Conservation (phyloP, 106 monocot genomes). For the Narthecium ossifragum region DNA sequence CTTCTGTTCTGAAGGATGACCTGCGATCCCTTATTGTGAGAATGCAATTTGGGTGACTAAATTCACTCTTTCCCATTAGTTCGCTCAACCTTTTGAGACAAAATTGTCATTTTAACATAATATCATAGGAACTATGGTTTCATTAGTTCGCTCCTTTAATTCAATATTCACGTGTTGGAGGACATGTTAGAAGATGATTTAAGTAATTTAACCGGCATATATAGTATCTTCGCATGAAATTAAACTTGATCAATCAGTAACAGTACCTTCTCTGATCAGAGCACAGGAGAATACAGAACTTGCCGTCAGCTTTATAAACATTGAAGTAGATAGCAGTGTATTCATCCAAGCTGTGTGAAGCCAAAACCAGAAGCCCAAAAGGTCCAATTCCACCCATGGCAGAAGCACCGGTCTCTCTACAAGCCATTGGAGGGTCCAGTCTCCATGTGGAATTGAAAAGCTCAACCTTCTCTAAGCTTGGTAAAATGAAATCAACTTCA, state of each 20-base stretch:
- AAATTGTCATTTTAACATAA: too few relatives aligned
- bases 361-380: conserved; percentile 48
- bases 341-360: conserved; percentile 36
- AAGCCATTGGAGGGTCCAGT: conserved; percentile 25
- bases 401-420: conserved; percentile 16
- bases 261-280: conserved; percentile 38
- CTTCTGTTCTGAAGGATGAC: conserved; percentile 37
- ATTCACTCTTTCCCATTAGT: too few relatives aligned
- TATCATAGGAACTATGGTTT: too few relatives aligned
- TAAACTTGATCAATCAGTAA: too few relatives aligned
- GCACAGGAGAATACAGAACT: conserved; percentile 34
- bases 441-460: conserved; percentile 22
- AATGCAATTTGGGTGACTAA: too few relatives aligned
- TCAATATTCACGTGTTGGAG: too few relatives aligned
- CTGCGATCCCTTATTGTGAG: too few relatives aligned
- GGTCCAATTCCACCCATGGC: conserved; percentile 38
- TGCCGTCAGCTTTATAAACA: conserved; percentile 24
- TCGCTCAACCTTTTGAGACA: too few relatives aligned
- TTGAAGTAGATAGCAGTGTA: conserved; percentile 49
- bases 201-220: too few relatives aligned
- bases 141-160: too few relatives aligned
- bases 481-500: conserved; percentile 53
- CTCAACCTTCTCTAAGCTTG: conserved; percentile 41
- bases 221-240: too few relatives aligned
- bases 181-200: too few relatives aligned